Base-by-base conservation (phyloP, 2,329 filamentous ascomycete species). In the Zymoseptoria ardabiliae region DNA sequence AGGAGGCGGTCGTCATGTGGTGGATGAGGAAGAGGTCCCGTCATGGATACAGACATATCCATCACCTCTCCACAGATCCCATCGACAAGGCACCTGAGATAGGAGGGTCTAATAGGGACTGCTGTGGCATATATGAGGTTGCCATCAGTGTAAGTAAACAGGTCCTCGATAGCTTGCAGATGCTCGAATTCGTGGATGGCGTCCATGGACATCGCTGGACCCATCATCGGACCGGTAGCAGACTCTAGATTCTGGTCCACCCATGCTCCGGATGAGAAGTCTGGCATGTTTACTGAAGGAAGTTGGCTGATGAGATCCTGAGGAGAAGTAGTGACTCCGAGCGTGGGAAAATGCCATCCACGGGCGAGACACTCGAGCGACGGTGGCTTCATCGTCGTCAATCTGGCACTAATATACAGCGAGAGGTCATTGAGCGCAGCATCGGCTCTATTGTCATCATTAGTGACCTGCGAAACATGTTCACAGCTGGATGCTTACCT, bases 131-230 rank as follows among this genome's bases (percentile, higher is more conserved):
- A 23, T 23, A 23, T 23, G 22, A 23, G 22, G 22, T 23, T 23
- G n/a, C 53, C 59, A 7, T 60, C 64, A 22, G 64, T 66, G 52
- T 63, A 66, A 22, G 64, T 60, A 50, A 66, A 66, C 20, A 66
- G 64, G 19, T 66, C 64, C 30, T 66, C 64, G 54, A 66, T 55
- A 48, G 62, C 64, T 2, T 60, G 63, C 48, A 66, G 50, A 58
- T 66, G 64, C 22, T 59, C 62, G 53, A 66, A 66, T 58, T 62
- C 64, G 48, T 59, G 64, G 53, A 59, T 66, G 17, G 62, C 59
- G 45, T 63, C 62, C 64, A 63, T 63, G 13, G 58, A 35, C 21
- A 66, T 55, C 17, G 53, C 58, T 13, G 58, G 30, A 25, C 57
- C 59, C 19, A 41, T 41, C 35, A 41, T 41, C 17, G 35, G 35